A percentile compares a stretch with the other conserved stretches of the same genome.
These are phyloP conservation scores for Tricholoma sp. DNA, from an alignment of 768 basidiomycete species.

Conservation along the genomic window DNA sequence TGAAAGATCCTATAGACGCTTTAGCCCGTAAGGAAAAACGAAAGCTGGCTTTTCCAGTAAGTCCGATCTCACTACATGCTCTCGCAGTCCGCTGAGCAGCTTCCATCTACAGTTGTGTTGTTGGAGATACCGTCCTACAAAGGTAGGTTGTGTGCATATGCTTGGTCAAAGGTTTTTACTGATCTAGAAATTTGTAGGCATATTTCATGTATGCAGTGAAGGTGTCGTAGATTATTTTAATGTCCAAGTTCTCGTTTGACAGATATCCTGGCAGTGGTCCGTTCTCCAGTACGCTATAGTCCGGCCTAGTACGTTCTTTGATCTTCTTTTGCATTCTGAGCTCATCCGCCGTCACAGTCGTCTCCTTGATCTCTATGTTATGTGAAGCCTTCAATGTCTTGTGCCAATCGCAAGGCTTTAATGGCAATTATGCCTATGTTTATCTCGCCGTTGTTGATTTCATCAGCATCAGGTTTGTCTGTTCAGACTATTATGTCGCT, in stretches of 20 bases:
- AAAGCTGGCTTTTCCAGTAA: conserved; percentile 57
- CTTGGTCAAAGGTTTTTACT: not conserved
- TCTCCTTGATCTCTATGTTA: conserved; percentile 72
- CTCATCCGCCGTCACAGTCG: conserved; percentile 22
- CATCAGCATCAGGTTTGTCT: conserved; percentile 65
- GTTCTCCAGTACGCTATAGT: conserved; percentile 85
- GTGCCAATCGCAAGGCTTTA: conserved; percentile 57
- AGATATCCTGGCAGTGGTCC: conserved; percentile 50
- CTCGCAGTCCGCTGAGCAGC: not conserved
- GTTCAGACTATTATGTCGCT: not conserved
- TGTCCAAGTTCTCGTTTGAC: not conserved
- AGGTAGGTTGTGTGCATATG: conserved; percentile 32
- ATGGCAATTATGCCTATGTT: conserved; percentile 52
- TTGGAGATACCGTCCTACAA: conserved; percentile 75
- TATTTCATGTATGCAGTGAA: conserved; percentile 88
- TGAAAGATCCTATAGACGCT: conserved; percentile 56
- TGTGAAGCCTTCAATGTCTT: conserved; percentile 64
- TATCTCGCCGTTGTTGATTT: conserved; percentile 73
- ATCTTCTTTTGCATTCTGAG: not conserved
- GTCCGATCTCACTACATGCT: conserved; percentile 6
- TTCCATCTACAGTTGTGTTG: conserved; percentile 55
- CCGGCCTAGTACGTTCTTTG: conserved; percentile 33
- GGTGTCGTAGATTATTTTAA: conserved; percentile 30
- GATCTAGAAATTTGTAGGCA: conserved; percentile 32
- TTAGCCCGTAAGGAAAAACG: conserved; percentile 75